Base-by-base conservation (phyloP, 2,329 filamentous ascomycete genomes). In the Acephala macrosclerotiorum region DNA sequence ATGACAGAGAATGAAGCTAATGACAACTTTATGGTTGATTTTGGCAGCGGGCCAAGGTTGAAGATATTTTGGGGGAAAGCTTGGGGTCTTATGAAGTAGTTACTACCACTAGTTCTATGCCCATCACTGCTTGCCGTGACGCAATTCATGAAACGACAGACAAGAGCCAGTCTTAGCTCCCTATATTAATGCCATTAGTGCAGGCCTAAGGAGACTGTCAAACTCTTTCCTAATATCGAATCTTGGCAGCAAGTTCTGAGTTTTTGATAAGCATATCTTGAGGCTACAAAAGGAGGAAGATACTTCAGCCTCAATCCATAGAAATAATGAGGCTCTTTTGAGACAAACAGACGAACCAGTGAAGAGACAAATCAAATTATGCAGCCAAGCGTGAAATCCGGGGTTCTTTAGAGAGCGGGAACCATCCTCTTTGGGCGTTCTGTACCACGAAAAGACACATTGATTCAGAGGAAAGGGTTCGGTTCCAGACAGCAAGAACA, bases 291-390 rank as follows among this genome's bases (percentile, higher is more conserved):
- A 18, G 18, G 14, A 29, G 12, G 26, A 33, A 33, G 49, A 26
- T 29, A 49, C 49, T n/a, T 53, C 14, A 18, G 22, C 49, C 25
- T 53, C n/a, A 49, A 22, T 22, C n/a, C 45, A n/a, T n/a, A 3
- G 22, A 22, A 6, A 29, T 9, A 53, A n/a, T 53, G 49, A 16
- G 49, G 25, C 49, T 53, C 49, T 29, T n/a, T 20, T 18, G 12
- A 53, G 18, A 33, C 25, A 53, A n/a, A 16, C 25, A 26, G 49
- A 33, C 25, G 49, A 53, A 53, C 12, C 49, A 53, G 25, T 12
- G 49, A 51, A 53, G 22, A 53, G 26, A n/a, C n/a, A 49, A 22
- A 49, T 49, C n/a, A 29, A 53, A 53, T 12, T 18, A 53, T 53
- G 49, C 49, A 53, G 49, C 25, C 22, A 53, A 53, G 49, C 49